These are phyloP conservation scores for Neocatenulostroma microsporum DNA, from an alignment of 2,329 filamentous ascomycete genomes.

Conservation along the genomic window DNA sequence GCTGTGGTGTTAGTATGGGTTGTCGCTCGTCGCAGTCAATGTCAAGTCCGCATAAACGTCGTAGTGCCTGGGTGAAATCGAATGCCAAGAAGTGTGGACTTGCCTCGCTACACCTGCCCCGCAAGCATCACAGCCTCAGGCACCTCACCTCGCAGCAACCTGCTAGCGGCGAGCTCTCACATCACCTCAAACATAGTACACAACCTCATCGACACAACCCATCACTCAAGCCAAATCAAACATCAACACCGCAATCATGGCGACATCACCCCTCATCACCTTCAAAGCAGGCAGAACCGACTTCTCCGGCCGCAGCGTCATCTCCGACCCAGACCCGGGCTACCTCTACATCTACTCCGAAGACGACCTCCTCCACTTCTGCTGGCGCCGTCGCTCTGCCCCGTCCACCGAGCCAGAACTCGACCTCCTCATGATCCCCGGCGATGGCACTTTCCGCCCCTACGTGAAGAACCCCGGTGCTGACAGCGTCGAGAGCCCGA, in stretches of 20 bases:
- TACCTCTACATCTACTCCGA: constrained; percentile 90
- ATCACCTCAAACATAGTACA: not conserved
- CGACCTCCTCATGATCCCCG: constrained; percentile 88
- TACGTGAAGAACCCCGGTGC: constrained; percentile 33
- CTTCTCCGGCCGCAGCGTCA: constrained; percentile 50
- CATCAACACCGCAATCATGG: constrained; percentile 50
- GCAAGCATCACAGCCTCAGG: too few relatives aligned
- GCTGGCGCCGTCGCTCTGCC: constrained; percentile 78
- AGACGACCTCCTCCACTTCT: constrained; percentile 94
- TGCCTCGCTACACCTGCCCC: not conserved
- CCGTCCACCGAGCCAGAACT: constrained; percentile 66
- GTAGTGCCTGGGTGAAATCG: not conserved
- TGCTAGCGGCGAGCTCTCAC: not conserved
- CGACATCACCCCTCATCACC: constrained; percentile 76
- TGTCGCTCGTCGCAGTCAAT: constrained; percentile 4
- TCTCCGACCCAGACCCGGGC: constrained; percentile 63
- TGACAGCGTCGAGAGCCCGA: constrained; percentile 55
- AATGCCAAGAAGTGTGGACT: constrained; percentile 2
- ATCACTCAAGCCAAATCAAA: not conserved
- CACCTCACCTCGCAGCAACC: not conserved
- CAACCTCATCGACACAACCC: too few relatives aligned
- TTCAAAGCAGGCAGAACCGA: constrained; percentile 95
- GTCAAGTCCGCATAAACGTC: not conserved
- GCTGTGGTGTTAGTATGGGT: constrained; percentile 1
- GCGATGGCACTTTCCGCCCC: constrained; percentile 77